Base-by-base conservation (phyloP, 257 asterid species). In the Solanum ossicruentum region DNA sequence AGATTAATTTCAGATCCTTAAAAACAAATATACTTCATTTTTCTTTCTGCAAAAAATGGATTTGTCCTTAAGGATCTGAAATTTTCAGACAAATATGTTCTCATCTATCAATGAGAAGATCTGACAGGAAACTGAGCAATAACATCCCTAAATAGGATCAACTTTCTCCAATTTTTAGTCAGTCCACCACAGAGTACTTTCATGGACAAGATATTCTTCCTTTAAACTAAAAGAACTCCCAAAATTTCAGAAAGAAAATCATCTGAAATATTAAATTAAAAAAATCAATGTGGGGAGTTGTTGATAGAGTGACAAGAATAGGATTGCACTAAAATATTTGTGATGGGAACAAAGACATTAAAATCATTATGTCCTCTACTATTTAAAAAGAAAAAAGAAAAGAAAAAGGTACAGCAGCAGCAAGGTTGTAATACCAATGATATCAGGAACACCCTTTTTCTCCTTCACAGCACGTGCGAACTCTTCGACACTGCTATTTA, bases 391-490 rank as follows among this genome's bases (percentile, higher is more conserved):
- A 23, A 21, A 26, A 2, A 75, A 45, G 12, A 73, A 21, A 23
- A 21, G 36, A 26, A 4, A 75, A 45, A 3, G 26, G 47, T 49
- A 77, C 45, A 49, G 63, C 63, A 51, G 60, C 63, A 77, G 82
- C 82, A 77, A 77, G 82, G 61, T 26, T 49, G 54, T 49, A 63
- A 65, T 85, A 93, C 99, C 99, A 86, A 96, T 88, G 61, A 96
- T 93, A 89, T 96, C 97, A 85, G 99, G 99, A 89, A 95, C 66
- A 16, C 83, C 86, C 88, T 95, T 96, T 91, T 93, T 96, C 82
- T 93, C 99, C 89, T 89, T 88, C 45, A 95, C 89, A 1, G 89
- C 88, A 56, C 93, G 93, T 8, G 98, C 97, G 65, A 95, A 83
- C 83, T 91, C 96, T 90, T 91, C 92, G n/a, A 96, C 97, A 26